phyloP scores from a whole-genome alignment of 805 yeast species.

The Pichia deserticola region DNA sequence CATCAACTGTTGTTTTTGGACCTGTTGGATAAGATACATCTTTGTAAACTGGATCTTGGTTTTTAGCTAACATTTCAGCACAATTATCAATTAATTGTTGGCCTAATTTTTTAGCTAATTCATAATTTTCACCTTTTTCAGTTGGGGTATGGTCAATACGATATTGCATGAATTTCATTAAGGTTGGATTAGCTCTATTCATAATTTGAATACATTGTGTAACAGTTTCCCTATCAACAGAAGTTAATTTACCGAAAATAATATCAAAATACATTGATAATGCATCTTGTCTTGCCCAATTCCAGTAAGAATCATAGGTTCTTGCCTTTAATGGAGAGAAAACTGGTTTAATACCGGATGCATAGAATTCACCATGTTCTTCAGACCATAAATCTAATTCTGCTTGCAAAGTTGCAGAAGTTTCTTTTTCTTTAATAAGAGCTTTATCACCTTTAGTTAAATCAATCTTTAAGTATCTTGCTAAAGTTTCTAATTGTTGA shows the following conservation, averaged over 20 bases:
- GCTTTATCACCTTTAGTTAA: constrained; percentile 86
- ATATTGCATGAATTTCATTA: constrained; percentile 95
- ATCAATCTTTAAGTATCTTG: constrained; percentile 90
- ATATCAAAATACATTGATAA: constrained; percentile 90
- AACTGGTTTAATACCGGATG: constrained; percentile 82
- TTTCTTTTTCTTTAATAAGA: constrained; percentile 75
- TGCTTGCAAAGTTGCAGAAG: constrained; percentile 72
- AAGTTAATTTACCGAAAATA: constrained; percentile 85
- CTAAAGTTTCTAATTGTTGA: constrained; percentile 85
- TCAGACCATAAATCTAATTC: constrained; percentile 89
- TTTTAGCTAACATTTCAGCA: constrained; percentile 66
- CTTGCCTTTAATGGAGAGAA: constrained; percentile 92
- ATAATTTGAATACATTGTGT: constrained; percentile 93
- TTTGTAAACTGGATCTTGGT: constrained; percentile 90
- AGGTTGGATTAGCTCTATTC: constrained; percentile 93
- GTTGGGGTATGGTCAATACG: constrained; percentile 77
- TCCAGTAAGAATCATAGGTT: constrained; percentile 96
- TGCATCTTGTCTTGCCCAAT: constrained; percentile 99
- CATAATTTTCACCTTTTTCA: constrained; percentile 86
- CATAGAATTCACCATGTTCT: constrained; percentile 89
- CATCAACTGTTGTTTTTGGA: constrained; percentile 83
- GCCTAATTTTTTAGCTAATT: constrained; percentile 83
- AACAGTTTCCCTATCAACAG: constrained; percentile 92
- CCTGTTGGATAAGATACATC: constrained; percentile 93
- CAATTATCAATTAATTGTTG: constrained; percentile 93